These are phyloP conservation scores for Amaranthus cruentus DNA, from an alignment of 148 eudicot species.

Conservation along the genomic window DNA sequence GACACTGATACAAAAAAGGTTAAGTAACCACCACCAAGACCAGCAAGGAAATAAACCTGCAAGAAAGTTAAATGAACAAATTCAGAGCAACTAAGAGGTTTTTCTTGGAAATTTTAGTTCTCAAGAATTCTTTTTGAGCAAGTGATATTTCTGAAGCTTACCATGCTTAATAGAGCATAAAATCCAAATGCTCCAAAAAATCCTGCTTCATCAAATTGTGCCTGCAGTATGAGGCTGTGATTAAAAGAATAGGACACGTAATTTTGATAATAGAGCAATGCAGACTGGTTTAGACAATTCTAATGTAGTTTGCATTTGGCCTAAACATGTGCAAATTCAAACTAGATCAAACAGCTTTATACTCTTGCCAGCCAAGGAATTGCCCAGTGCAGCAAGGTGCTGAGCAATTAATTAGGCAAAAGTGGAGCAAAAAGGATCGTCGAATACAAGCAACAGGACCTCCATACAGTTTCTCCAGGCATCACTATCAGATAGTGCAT, in stretches of 20 bases:
- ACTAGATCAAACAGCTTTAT: neutral
- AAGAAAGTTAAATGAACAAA: slow-evolving; percentile 15
- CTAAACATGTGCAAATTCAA: neutral
- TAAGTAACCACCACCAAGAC: slow-evolving; percentile 80
- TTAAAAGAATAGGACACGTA: neutral
- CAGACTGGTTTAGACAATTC: neutral
- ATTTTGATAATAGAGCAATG: neutral
- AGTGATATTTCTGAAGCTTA: slow-evolving; percentile 28
- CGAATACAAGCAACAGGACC: neutral
- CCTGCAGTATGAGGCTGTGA: slow-evolving; percentile 41
- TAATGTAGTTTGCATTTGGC: too few relatives aligned
- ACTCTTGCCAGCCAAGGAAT: neutral
- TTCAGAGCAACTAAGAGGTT: neutral
- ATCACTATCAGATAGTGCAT: neutral
- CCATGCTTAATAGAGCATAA: slow-evolving; percentile 69
- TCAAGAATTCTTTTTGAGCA: slow-evolving; percentile 6
- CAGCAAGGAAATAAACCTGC: slow-evolving; percentile 71
- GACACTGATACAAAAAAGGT: slow-evolving; percentile 57
- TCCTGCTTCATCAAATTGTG: slow-evolving; percentile 52
- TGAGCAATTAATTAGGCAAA: too few relatives aligned
- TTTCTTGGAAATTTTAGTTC: neutral
- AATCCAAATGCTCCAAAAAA: slow-evolving; percentile 97
- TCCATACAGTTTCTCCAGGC: neutral
- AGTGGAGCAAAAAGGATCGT: too few relatives aligned
- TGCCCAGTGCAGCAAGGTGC: neutral